phyloP scores from a whole-genome alignment of 1,284 basidiomycete genomes.

The Ustanciosporium gigantosporum region DNA sequence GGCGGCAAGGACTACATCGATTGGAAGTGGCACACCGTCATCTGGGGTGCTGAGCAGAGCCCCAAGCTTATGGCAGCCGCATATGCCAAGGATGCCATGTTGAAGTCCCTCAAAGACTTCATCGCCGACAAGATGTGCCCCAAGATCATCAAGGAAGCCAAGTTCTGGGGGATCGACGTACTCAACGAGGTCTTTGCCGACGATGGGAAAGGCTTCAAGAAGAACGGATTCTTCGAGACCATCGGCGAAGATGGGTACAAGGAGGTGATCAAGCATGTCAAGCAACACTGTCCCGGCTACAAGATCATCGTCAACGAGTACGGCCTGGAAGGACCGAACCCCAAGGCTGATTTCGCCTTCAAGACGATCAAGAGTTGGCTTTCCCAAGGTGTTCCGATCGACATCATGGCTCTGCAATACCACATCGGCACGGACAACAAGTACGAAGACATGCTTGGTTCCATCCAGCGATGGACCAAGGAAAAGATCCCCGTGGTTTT shows the following conservation, averaged over 20 bases:
- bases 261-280: conserved; percentile 25
- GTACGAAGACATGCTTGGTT: conserved; percentile 23
- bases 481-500: conserved; percentile 24
- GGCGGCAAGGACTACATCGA: conserved; percentile 3
- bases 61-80: conserved; percentile 23
- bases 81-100: conserved; percentile 33
- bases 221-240: conserved; percentile 35
- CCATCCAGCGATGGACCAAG: conserved; percentile 28
- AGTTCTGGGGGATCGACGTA: conserved; percentile 35
- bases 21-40: conserved; percentile 30
- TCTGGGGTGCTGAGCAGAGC: conserved; percentile 29
- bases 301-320: conserved; percentile 42
- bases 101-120: conserved; percentile 36
- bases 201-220: conserved; percentile 30
- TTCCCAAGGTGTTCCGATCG: conserved; percentile 22
- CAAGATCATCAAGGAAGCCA: conserved; percentile 37
- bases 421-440: conserved; percentile 12
- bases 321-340: conserved; percentile 21
- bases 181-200: conserved; percentile 39
- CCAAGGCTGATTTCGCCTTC: conserved; percentile 33
- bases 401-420: conserved; percentile 28
- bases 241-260: conserved; percentile 39
- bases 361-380: conserved; percentile 38
- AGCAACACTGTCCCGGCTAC: conserved; percentile 18
- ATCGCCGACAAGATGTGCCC: conserved; percentile 29